These are phyloP conservation scores for Coemansia sp. DNA, from an alignment of 192 early-diverging fungal genomes.

Conservation along the genomic window DNA sequence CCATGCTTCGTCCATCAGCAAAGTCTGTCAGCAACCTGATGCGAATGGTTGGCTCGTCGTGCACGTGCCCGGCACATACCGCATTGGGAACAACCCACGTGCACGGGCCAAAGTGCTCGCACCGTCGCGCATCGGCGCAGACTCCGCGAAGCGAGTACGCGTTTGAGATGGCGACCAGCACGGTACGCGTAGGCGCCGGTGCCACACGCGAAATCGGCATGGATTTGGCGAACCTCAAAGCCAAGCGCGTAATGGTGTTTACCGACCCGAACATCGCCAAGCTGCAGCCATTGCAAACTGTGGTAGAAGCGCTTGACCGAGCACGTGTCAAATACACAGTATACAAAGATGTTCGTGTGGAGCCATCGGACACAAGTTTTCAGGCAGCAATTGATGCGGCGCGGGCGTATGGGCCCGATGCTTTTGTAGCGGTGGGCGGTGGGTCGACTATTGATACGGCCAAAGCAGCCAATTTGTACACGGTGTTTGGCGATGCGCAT, in stretches of 20 bases:
- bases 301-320: conserved; percentile 71
- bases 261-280: conserved; percentile 76
- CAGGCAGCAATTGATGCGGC: conserved; percentile 80
- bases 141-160: conserved; percentile 61
- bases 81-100: conserved; percentile 10
- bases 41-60: conserved; percentile 53
- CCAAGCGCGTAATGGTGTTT: conserved; percentile 83
- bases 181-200: conserved; percentile 81
- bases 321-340: conserved; percentile 68
- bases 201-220: conserved; percentile 83
- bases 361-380: conserved; percentile 83
- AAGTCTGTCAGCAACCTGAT: conserved; percentile 49
- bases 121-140: conserved; percentile 26
- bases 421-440: conserved; percentile 88
- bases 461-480: conserved; percentile 89
- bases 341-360: conserved; percentile 76
- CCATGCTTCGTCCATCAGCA: conserved; percentile 24
- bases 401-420: conserved; percentile 70
- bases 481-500: conserved; percentile 75
- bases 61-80: conserved; percentile 52
- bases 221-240: conserved; percentile 76
- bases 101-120: conserved; percentile 19
- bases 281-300: conserved; percentile 72
- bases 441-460: conserved; percentile 90
- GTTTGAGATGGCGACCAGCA: conserved; percentile 87